Base-by-base conservation (phyloP, 768 basidiomycete species). In the Trametes maxima region DNA sequence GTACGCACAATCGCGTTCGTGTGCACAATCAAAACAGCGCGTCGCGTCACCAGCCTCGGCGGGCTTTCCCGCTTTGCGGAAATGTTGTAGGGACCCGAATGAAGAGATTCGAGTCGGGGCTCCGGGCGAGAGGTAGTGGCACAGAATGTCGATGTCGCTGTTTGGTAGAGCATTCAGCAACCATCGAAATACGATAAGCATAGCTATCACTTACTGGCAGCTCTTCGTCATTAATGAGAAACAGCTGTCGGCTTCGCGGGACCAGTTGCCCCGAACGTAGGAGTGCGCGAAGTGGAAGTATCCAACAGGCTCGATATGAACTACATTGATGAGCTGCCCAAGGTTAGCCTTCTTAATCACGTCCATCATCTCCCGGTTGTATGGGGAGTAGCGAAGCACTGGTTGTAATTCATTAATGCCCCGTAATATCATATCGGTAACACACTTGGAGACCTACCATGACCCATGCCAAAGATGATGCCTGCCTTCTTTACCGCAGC, bases 271-370 rank as follows among this genome's bases (percentile, higher is more conserved):
- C 36, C 94, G 84, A 33, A 95, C 94, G 68, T 85, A 95, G 0
- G 90, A 92, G 72, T 95, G 94, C 1, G 93, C 90, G 73, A 95
- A 95, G 72, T 95, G 94, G 68, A 81, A 92, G 69, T 92, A 87
- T 5, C 91, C 93, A 0, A 94, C 85, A 0, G 94, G 94, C 68
- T 95, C 94, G 56, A 94, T 76, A 58, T 94, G 93, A 21, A 90
- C 89, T 12, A 85, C 81, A 63, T 95, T 95, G 69, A 95, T 79
- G 28, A 94, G 85, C 51, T 86, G 82, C 1, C 94, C 94, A 0
- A 95, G 81, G 14, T 72, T 69, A 1, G 89, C 85, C 13, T 90
- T 91, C 17, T 80, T 85, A 53, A 95, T 77, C 37, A 91, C 79
- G 46, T 86, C 80, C 21, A 85, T 84, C 56, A 95, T 75, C 35